Evolutionary conservation across 768 basidiomycete species (phyloP), one percentile per base, ranked within the genome.

Genomic region (Hydnomerulius pinastri): DNA sequence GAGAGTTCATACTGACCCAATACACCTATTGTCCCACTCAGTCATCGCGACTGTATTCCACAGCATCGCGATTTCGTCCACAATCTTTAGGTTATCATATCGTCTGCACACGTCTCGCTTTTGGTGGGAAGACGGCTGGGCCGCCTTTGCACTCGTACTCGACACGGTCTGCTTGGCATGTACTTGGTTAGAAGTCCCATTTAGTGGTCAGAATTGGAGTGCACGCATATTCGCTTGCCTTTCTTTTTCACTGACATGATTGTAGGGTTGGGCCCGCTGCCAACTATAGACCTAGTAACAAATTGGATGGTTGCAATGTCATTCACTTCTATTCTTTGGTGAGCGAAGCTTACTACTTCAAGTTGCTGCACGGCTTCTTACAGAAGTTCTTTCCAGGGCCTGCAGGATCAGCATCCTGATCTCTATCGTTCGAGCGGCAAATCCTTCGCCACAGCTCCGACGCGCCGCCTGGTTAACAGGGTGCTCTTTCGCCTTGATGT

Each of bases 121-220:
- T 17, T 64, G 68, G 61, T 68, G 66, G 68, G 66, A 70, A 33
- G 68, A 68, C 28, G 51, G 38, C 5, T 64, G 55, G 56, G 63
- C 59, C 3, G 39, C 46, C n/a, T 32, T 64, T 1, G 68, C 63
- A 5, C 54, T 68, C 13, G 25, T 12, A 9, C 37, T 35, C n/a
- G 66, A 67, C 5, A 18, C 57, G 2, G 0, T 50, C 23, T 55
- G 54, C 43, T 38, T 67, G 2, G 43, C 41, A 7, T 32, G 51
- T 2, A 40, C 47, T 6, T 49, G 30, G 46, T 11, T 68, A 4
- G 18, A 53, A 3, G 6, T 3, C n/a, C 35, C 41, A 9, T 4
- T 15, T 15, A 29, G 24, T 42, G 27, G 61, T 58, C 42, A 49
- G 52, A 32, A n/a, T 20, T 29, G n/a, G n/a, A n/a, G n/a, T n/a